Conservation (phyloP, 805 yeast species). For the Metschnikowia drakensbergensis region DNA sequence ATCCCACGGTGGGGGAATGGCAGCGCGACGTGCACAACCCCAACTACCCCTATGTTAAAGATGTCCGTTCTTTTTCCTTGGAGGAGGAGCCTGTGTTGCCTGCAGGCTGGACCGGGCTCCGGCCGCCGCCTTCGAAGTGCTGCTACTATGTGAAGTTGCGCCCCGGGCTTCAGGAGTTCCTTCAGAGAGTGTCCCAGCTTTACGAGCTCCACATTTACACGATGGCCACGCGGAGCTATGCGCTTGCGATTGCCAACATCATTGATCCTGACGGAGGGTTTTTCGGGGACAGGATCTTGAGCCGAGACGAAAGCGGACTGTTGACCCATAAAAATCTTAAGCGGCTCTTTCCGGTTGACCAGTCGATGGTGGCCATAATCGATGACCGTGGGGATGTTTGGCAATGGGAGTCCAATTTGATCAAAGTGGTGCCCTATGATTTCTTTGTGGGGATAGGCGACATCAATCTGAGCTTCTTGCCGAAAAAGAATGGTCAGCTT, state of each 20-base stretch:
- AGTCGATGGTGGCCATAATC: slow-evolving; percentile 92
- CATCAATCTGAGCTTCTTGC: slow-evolving; percentile 87
- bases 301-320: slow-evolving; percentile 93
- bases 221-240: slow-evolving; percentile 96
- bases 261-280: slow-evolving; percentile 85
- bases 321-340: slow-evolving; percentile 83
- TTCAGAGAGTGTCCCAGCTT: slow-evolving; percentile 54
- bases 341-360: slow-evolving; percentile 90
- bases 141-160: slow-evolving; percentile 92
- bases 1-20: slow-evolving; percentile 97
- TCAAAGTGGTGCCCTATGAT: slow-evolving; percentile 92
- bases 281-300: slow-evolving; percentile 87
- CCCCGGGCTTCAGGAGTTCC: slow-evolving; percentile 78
- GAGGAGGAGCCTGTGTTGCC: slow-evolving; percentile 70
- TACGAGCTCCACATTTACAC: slow-evolving; percentile 95
- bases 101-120: slow-evolving; percentile 57
- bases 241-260: slow-evolving; percentile 80
- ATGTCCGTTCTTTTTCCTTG: slow-evolving; percentile 70
- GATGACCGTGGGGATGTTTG: slow-evolving; percentile 99
- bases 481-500: slow-evolving; percentile 61
- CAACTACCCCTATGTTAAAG: slow-evolving; percentile 77
- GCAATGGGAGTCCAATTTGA: slow-evolving; percentile 92
- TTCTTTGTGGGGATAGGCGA: slow-evolving; percentile 97
- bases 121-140: slow-evolving; percentile 56
- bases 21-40: slow-evolving; percentile 81